These are phyloP conservation scores for Alternaria triticimaculans DNA, from an alignment of 2,329 filamentous ascomycete genomes.

Conservation along the genomic window DNA sequence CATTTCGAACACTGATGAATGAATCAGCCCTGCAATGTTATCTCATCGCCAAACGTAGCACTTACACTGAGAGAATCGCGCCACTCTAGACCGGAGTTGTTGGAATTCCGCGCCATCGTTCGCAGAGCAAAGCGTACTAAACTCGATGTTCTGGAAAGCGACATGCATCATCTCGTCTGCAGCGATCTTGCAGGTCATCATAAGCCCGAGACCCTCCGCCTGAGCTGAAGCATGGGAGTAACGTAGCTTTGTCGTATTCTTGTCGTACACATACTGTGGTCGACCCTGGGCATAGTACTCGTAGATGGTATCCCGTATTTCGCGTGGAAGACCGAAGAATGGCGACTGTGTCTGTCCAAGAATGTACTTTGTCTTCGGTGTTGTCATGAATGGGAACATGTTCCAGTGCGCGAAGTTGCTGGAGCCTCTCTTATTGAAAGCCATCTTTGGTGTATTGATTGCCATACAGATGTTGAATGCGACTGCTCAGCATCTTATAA, in stretches of 20 bases:
- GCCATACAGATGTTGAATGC: neutral
- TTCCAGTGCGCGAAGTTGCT: neutral
- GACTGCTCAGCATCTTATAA: neutral
- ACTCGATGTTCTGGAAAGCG: neutral
- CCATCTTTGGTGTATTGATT: neutral
- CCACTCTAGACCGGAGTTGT: neutral
- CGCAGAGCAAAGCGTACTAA: neutral
- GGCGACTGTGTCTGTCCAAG: neutral
- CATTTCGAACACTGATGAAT: too few relatives aligned
- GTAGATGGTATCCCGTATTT: neutral
- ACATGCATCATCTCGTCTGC: neutral
- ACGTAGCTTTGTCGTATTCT: neutral
- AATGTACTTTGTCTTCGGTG: neutral
- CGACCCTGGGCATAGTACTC: neutral
- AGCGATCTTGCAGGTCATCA: neutral
- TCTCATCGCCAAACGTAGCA: too few relatives aligned
- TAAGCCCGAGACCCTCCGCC: neutral
- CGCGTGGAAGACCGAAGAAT: neutral
- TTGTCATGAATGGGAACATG: neutral
- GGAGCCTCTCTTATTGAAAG: neutral
- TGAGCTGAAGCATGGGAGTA: neutral
- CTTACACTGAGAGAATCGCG: neutral
- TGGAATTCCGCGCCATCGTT: neutral
- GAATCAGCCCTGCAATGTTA: too few relatives aligned
- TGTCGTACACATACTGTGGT: neutral